Conservation (phyloP, 257 asterid species). For the Fraxinus americana region DNA sequence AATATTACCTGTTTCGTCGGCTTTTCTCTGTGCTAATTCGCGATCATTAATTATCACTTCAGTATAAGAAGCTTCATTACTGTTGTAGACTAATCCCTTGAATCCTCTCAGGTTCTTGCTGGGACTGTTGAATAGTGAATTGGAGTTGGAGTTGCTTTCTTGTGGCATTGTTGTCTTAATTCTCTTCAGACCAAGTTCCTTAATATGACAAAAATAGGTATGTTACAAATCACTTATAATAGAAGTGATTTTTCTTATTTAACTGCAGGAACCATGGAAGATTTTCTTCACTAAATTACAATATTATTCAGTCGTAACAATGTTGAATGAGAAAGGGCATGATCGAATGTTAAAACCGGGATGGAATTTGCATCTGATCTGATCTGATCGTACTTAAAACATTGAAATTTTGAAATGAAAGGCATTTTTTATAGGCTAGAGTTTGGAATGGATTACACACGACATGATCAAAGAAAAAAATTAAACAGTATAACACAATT, state of each 20-base stretch:
- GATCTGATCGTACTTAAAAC: not conserved
- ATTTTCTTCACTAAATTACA: slow-evolving; percentile 1
- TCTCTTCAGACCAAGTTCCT: slow-evolving; percentile 1
- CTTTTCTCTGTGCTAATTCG: slow-evolving; percentile 79
- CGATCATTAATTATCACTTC: slow-evolving; percentile 70
- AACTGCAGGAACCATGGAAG: slow-evolving; percentile 19
- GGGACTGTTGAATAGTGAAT: slow-evolving; percentile 55
- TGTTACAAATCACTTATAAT: too few species aligned
- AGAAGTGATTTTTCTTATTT: too few species aligned
- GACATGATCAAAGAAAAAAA: too few species aligned
- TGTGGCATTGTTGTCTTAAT: slow-evolving; percentile 57
- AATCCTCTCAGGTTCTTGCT: slow-evolving; percentile 67
- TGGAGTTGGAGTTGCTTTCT: slow-evolving; percentile 38
- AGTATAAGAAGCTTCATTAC: slow-evolving; percentile 32
- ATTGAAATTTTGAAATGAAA: too few species aligned
- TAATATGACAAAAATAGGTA: not conserved
- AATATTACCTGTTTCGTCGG: slow-evolving; percentile 72
- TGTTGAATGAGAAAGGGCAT: not conserved
- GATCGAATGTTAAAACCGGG: not conserved
- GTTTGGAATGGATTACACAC: not conserved
- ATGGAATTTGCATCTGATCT: not conserved
- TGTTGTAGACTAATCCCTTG: slow-evolving; percentile 51
- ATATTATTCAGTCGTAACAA: slow-evolving; percentile 35
- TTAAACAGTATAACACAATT: not conserved
- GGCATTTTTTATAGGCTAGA: not conserved